A percentile compares a stretch with the other conserved stretches of the same genome.
Conservation (phyloP, 139 green algal species). For the Astrephomene gubernaculifera region DNA sequence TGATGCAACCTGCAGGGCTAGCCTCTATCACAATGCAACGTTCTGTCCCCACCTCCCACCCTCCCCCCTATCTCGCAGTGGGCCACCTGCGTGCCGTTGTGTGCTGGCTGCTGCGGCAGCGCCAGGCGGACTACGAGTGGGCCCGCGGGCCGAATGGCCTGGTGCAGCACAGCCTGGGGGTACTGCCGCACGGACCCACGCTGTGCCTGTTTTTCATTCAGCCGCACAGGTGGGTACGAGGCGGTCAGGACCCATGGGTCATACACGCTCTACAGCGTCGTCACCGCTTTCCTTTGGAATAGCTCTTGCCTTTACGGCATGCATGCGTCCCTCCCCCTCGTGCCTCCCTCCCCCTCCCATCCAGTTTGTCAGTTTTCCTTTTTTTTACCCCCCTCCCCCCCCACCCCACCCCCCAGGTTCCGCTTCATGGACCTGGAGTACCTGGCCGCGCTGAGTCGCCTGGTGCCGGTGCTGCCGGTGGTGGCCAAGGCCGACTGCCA, state of each 20-base stretch:
- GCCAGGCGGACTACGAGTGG: neutral
- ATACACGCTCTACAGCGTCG: too few relatives aligned
- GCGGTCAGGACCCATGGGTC: too few relatives aligned
- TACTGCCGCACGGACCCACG: neutral
- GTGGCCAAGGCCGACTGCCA: slow-evolving; percentile 12
- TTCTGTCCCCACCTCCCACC: neutral
- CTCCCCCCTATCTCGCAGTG: neutral
- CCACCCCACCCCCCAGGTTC: neutral
- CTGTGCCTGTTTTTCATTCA: neutral
- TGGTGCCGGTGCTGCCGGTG: neutral
- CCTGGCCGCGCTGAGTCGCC: neutral
- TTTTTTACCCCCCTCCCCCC: too few relatives aligned
- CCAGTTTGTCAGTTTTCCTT: too few relatives aligned
- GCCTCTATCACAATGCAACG: neutral
- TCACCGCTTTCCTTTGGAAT: too few relatives aligned
- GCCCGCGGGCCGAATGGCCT: neutral
- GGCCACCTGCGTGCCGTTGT: neutral
- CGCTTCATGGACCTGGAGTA: neutral
- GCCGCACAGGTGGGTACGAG: neutral
- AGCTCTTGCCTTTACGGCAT: too few relatives aligned
- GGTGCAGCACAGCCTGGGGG: neutral
- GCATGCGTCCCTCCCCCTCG: too few relatives aligned
- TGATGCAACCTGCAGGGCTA: too few relatives aligned
- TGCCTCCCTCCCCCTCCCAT: too few relatives aligned
- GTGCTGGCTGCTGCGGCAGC: neutral